Base-by-base conservation (phyloP, 768 basidiomycete species). In the Neoboletus brunneissimus region DNA sequence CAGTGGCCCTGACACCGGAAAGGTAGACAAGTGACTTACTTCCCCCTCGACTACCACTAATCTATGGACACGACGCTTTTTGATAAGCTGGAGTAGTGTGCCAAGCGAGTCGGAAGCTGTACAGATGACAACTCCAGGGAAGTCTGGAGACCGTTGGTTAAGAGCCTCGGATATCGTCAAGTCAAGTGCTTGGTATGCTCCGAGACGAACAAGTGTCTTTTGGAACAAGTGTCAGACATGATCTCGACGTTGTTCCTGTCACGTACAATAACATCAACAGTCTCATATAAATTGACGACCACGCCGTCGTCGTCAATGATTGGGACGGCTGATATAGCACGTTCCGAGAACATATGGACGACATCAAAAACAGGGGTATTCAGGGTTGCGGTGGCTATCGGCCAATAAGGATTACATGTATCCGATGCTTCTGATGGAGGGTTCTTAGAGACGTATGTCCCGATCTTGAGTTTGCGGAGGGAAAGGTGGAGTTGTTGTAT, bases 281-380 rank as follows among this genome's bases (percentile, higher is more conserved):
- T 98, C 74, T 99, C 97, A 69, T 98, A 99, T 47, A 99, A 74
- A 69, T 99, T 95, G 61, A 98, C 81, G 41, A 99, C 97, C 51
- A 94, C 82, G 10, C 96, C 96, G 9, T 93, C 82, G 55, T 89
- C 84, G 64, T 99, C 92, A 31, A 98, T 81, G 68, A 99, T 98
- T 9, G 97, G 97, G 6, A 99, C 96, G 6, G 96, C 96, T 10
- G 92, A 94, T 63, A 99, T 97, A 27, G 94, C 88, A 42, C 89
- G 83, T 72, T 94, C 91, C 0, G 93, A 96, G 72, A 98, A 98
- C 89, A 96, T 94, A 68, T 99, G 97, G 3, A 98, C 97, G 57
- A 98, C 94, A 66, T 98, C 94, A 65, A 97, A 98, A 3, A 99
- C 97, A 29, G 91, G 89, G 0, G 96, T 97, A 54, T 86, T 77